Evolutionary conservation across 306 rosid species (phyloP).

Genomic region (Argentina anserina): DNA sequence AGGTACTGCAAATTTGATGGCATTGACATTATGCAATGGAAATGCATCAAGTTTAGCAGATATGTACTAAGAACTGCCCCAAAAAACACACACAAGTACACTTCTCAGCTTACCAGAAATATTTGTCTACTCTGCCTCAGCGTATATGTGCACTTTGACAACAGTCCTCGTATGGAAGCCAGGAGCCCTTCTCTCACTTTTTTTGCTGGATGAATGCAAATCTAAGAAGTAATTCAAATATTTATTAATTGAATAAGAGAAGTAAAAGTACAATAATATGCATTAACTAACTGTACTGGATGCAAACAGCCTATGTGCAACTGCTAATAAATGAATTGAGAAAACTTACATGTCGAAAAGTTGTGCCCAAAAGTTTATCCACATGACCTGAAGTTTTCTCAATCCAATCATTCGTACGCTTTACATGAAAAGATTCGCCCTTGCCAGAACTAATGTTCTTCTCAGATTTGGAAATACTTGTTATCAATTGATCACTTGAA

Average conservation of each 20-base stretch:
- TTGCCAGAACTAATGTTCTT: constrained; percentile 33
- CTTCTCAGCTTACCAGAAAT: constrained; percentile 77
- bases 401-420: constrained; percentile 79
- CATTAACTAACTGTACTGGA: not conserved
- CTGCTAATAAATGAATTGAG: constrained; percentile 16
- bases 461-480: constrained; percentile 33
- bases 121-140: constrained; percentile 68
- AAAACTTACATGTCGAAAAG: constrained; percentile 74
- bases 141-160: constrained; percentile 57
- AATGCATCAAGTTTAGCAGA: not conserved
- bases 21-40: not conserved
- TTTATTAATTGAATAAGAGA: constrained; percentile 13
- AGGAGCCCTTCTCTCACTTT: constrained; percentile 85
- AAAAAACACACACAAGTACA: constrained; percentile 4
- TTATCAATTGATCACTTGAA: constrained; percentile 33
- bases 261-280: constrained; percentile 10
- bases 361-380: constrained; percentile 60
- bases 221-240: constrained; percentile 48
- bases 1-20: not conserved
- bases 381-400: constrained; percentile 59
- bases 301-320: not conserved
- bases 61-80: constrained; percentile 18
- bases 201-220: constrained; percentile 73
- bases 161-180: constrained; percentile 65
- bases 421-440: constrained; percentile 59